A percentile compares a stretch with the other conserved stretches of the same genome.
Evolutionary conservation across 345 rosid genomes (phyloP).

Genomic region (Acer yangbiense): DNA sequence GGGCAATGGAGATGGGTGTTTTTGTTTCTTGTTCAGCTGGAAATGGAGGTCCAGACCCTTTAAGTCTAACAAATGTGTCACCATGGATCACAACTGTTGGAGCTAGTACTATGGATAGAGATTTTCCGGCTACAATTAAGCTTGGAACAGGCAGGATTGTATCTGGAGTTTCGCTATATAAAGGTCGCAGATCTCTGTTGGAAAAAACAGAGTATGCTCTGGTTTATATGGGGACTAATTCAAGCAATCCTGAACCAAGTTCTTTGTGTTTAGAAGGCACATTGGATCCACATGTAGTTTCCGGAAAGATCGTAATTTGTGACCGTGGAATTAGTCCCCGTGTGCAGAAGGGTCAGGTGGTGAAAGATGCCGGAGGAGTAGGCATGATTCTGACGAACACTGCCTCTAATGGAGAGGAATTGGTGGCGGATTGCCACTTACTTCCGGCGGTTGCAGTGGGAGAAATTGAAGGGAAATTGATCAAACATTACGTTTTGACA

Average conservation of each 20-base stretch:
- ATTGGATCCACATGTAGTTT: conserved; percentile 44
- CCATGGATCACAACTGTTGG: conserved; percentile 91
- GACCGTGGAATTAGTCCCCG: conserved; percentile 69
- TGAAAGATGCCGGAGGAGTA: conserved; percentile 66
- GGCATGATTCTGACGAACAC: conserved; percentile 70
- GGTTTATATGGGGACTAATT: conserved; percentile 58
- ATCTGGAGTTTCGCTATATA: conserved; percentile 65
- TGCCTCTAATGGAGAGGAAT: conserved; percentile 83
- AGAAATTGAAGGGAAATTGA: conserved; percentile 67
- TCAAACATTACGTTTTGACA: conserved; percentile 58
- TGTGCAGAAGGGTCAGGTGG: conserved; percentile 65
- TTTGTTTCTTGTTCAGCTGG: conserved; percentile 77
- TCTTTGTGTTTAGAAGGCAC: conserved; percentile 65
- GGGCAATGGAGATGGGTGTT: conserved; percentile 90
- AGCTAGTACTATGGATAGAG: conserved; percentile 78
- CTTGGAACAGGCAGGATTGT: conserved; percentile 47
- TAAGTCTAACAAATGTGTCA: conserved; percentile 67
- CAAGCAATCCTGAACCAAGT: conserved; percentile 54
- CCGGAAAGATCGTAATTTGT: conserved; percentile 75
- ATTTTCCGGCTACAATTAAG: conserved; percentile 60
- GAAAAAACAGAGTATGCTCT: conserved; percentile 51
- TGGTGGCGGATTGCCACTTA: conserved; percentile 86
- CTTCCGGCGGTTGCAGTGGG: conserved; percentile 86
- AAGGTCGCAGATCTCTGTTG: conserved; percentile 43
- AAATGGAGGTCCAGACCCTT: conserved; percentile 68